Evolutionary conservation across 1,139 yeast species (phyloP), one percentile per base, ranked within the genome.

Genomic region (Yamadazyma dushanensis): DNA sequence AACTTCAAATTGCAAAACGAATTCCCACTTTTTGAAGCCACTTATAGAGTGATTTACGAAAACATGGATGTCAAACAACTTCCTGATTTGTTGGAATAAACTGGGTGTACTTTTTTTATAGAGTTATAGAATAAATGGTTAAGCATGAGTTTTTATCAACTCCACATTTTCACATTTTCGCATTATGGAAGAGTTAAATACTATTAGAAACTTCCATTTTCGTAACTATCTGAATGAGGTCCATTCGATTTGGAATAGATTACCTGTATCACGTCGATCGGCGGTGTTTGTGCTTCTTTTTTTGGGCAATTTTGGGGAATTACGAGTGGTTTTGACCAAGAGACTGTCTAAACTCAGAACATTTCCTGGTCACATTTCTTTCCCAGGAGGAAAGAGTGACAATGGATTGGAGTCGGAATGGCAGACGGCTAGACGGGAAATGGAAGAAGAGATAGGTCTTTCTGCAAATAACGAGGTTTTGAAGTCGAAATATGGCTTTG

Each of bases 351-450:
- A 73, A 35, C 63, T 89, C 49, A 68, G 81, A 31, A 76, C 76
- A 37, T 89, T 87, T 59, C 84, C 95, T 0, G 96, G 96, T 5
- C 96, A 89, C 54, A 84, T 87, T 10, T 84, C 95, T 3, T 65
- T 89, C 15, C 96, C 97, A 3, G 96, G 96, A 3, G 97, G 96
- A 3, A 81, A 80, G 52, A 85, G 92, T 5, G 96, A 88, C 54
- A 56, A 51, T 30, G 77, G 71, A 0, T 51, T 64, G 3, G 96
- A 88, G 55, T 57, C 77, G 11, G 86, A 83, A 43, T 83, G 84
- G 72, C 71, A 71, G 35, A 82, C 84, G 24, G 81, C 95, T 1
- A 66, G 95, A 42, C 66, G 97, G 32, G 97, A 89, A 59, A 81
- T 88, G 51, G 78, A 73, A 44, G 97, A 89, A 56, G 97, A 89